These are phyloP conservation scores for Spergularia marina DNA, from an alignment of 148 eudicot species.

Conservation along the genomic window DNA sequence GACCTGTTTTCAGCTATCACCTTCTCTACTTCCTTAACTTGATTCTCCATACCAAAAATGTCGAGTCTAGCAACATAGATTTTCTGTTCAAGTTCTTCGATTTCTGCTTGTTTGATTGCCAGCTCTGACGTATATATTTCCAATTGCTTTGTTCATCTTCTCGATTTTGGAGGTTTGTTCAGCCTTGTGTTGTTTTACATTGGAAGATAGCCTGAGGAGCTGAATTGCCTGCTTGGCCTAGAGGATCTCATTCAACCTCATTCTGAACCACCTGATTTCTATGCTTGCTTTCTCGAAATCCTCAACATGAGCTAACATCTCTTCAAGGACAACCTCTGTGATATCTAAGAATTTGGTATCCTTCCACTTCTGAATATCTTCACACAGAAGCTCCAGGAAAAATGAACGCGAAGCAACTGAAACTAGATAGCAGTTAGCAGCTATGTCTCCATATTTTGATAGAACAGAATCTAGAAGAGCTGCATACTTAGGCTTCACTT, in stretches of 20 bases:
- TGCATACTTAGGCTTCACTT: conserved; percentile 16
- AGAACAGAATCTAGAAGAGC: neutral
- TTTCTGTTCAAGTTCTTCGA: neutral
- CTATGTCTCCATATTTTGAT: conserved; percentile 19
- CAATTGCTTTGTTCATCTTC: neutral
- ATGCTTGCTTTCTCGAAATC: conserved; percentile 9
- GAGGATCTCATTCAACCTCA: conserved; percentile 13
- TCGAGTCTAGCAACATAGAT: neutral
- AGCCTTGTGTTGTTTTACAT: neutral
- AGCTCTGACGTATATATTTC: neutral
- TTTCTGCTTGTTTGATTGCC: neutral
- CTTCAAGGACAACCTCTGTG: neutral
- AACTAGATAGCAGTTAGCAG: conserved; percentile 4
- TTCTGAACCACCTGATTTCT: conserved; percentile 18
- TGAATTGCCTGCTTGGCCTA: conserved; percentile 10
- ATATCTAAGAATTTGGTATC: neutral
- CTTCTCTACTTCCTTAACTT: neutral
- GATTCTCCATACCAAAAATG: neutral
- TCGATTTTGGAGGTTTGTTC: neutral
- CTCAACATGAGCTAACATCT: neutral
- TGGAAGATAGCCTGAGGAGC: neutral
- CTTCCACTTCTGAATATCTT: conserved; percentile 1
- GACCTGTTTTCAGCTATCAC: conserved; percentile 1
- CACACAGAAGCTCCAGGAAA: conserved; percentile 10
- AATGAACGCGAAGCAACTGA: neutral